A percentile compares a stretch with the other conserved stretches of the same genome.
phyloP scores from a whole-genome alignment of 106 monocot species.

The Dioscorea alata region DNA sequence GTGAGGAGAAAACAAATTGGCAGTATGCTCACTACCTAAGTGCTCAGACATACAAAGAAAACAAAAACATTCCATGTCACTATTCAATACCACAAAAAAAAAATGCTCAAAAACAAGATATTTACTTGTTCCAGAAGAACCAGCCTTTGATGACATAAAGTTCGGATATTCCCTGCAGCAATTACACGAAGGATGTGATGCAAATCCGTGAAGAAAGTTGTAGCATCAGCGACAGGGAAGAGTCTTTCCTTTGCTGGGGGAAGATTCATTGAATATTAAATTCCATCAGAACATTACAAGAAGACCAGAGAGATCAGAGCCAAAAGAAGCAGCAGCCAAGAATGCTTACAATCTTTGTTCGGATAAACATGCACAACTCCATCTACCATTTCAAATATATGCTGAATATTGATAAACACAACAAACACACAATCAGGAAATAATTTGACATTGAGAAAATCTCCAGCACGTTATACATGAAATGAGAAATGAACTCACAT shows the following conservation, averaged over 20 bases:
- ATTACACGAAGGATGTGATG: slow-evolving; percentile 81
- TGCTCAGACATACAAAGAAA: no score
- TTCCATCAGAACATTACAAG: no score
- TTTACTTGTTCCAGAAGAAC: slow-evolving; percentile 94
- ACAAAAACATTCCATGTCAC: no score
- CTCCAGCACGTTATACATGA: not conserved
- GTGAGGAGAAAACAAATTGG: not conserved
- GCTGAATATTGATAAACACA: slow-evolving; percentile 28
- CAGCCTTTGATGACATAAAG: slow-evolving; percentile 81
- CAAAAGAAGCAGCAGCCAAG: not conserved
- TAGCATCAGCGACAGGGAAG: slow-evolving; percentile 90
- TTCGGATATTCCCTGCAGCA: slow-evolving; percentile 85
- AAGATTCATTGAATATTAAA: not conserved
- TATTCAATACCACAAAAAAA: no score
- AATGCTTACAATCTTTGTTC: slow-evolving; percentile 51
- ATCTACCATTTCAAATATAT: slow-evolving; percentile 91
- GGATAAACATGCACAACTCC: slow-evolving; percentile 89
- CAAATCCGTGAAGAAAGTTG: slow-evolving; percentile 94
- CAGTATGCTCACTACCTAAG: no score
- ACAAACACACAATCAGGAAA: not conserved
- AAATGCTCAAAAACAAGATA: not conserved
- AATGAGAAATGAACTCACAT: slow-evolving; percentile 35
- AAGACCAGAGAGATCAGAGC: no score
- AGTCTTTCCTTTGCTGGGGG: slow-evolving; percentile 53
- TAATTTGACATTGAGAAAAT: not conserved